A percentile compares a stretch with the other conserved stretches of the same genome.
These are phyloP conservation scores for Aspergillus fijiensis DNA, from an alignment of 2,329 filamentous ascomycete species.

Conservation along the genomic window DNA sequence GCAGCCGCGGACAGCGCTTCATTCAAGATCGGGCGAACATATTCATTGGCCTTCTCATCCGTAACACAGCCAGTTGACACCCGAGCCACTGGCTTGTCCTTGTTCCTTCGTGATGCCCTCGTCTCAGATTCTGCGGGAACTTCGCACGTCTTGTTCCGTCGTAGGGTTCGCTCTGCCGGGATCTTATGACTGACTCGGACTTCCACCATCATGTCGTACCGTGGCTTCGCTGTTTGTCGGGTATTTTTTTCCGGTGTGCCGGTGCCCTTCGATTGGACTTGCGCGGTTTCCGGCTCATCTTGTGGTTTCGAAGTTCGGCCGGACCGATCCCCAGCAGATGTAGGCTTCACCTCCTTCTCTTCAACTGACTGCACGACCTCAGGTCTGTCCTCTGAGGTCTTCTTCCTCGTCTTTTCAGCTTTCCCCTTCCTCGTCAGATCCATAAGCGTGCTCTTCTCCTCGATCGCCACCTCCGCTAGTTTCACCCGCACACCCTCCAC, in stretches of 20 bases:
- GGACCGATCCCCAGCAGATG: background rate
- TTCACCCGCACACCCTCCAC: slow-evolving; percentile 28
- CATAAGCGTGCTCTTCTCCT: slow-evolving; percentile 11
- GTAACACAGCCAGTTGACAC: slow-evolving; percentile 36
- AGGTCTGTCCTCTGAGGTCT: too few species aligned
- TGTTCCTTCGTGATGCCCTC: slow-evolving; percentile 20
- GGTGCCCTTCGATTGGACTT: background rate
- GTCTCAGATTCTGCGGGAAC: slow-evolving; percentile 6
- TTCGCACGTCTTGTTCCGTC: background rate
- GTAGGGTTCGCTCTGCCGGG: background rate
- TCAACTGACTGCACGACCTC: background rate
- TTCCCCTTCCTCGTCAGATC: background rate
- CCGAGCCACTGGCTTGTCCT: slow-evolving; percentile 22
- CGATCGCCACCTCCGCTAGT: slow-evolving; percentile 29
- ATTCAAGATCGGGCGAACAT: slow-evolving; percentile 38
- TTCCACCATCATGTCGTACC: slow-evolving; percentile 29
- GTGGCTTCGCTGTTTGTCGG: slow-evolving; percentile 2
- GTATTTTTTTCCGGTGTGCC: slow-evolving; percentile 4
- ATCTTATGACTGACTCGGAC: slow-evolving; percentile 24
- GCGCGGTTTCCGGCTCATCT: background rate
- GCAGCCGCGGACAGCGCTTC: slow-evolving; percentile 39
- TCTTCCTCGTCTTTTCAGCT: background rate
- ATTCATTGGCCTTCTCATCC: slow-evolving; percentile 35
- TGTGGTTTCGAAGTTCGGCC: background rate
- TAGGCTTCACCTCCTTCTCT: background rate